Evolutionary conservation across 495 filamentous ascomycete species (phyloP), one percentile per base, ranked within the genome.

Genomic region (Podospora australis): DNA sequence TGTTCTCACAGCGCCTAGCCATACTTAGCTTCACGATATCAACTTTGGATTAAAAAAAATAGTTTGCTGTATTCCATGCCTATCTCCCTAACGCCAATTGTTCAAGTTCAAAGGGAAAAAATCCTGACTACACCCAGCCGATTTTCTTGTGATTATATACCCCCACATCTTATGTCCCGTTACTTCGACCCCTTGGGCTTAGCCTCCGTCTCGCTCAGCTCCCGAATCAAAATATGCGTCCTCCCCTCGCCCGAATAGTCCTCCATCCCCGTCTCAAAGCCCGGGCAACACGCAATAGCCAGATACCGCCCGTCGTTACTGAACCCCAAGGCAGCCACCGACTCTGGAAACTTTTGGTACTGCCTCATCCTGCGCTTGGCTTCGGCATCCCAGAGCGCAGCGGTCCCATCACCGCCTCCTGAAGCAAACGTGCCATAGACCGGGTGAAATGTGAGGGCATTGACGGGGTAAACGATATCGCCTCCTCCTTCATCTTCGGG

Each of bases 401-500:
- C 90, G 21, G 94, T 83, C 20, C 90, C 89, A 60, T 98, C 92
- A 11, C 92, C 92, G 39, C 92, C 92, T 4, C 90, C 92, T 6
- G 82, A 87, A 0, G 91, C 92, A 65, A 98, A 96, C 0, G 90
- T 95, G 20, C 91, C 91, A 56, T 88, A 80, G 8, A 87, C 66
- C 1, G 92, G 90, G 70, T 98, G 91, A 69, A 96, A 98, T 1
- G 88, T 79, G 0, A 98, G 77, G 10, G 91, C 84, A 66, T 98
- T 94, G 56, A 98, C 91, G 0, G 92, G 92, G 60, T 92, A 98
- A 6, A 98, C 88, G 8, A 96, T 75, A 62, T 98, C 92, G 23
- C 83, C 84, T 38, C 87, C 80, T 26, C 72, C 77, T 2, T 68
- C 65, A n/a, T 64, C 62, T 11, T 67, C 66, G 30, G 62, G 57